phyloP scores from a whole-genome alignment of 805 yeast species.

The Pichia sporocuriosa region DNA sequence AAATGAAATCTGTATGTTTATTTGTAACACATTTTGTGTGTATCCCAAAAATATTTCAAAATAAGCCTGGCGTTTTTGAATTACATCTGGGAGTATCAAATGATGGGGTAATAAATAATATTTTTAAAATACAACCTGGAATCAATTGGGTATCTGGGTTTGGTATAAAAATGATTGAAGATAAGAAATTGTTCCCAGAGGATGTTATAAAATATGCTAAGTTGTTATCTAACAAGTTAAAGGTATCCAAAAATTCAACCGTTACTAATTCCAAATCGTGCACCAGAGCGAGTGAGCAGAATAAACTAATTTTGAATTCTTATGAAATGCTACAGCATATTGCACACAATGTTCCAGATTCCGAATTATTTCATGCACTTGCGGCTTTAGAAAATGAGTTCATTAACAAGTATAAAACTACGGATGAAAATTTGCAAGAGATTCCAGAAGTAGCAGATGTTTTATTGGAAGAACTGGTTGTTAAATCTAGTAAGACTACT shows the following conservation, averaged over 20 bases:
- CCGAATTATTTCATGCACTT: not conserved
- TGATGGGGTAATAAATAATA: conserved; percentile 18
- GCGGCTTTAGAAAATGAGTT: conserved; percentile 3
- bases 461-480: no score
- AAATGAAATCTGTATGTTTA: conserved; percentile 28
- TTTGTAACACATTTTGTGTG: conserved; percentile 41
- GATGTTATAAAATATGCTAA: conserved; percentile 25
- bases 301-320: conserved; percentile 1
- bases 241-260: not conserved
- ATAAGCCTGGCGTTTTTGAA: conserved; percentile 31
- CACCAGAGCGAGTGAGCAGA: not conserved
- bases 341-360: not conserved
- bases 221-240: conserved; percentile 19
- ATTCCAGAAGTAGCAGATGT: no score
- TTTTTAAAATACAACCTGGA: conserved; percentile 25
- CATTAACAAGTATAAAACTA: conserved; percentile 1
- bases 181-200: conserved; percentile 21
- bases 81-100: conserved; percentile 29
- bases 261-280: not conserved
- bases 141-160: conserved; percentile 18
- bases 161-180: conserved; percentile 30
- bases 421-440: no score
- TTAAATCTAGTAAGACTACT: no score
- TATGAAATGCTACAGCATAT: conserved; percentile 4
- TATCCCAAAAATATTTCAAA: conserved; percentile 31